Conservation (phyloP, 345 rosid species). For the Eucalyptus pumila region DNA sequence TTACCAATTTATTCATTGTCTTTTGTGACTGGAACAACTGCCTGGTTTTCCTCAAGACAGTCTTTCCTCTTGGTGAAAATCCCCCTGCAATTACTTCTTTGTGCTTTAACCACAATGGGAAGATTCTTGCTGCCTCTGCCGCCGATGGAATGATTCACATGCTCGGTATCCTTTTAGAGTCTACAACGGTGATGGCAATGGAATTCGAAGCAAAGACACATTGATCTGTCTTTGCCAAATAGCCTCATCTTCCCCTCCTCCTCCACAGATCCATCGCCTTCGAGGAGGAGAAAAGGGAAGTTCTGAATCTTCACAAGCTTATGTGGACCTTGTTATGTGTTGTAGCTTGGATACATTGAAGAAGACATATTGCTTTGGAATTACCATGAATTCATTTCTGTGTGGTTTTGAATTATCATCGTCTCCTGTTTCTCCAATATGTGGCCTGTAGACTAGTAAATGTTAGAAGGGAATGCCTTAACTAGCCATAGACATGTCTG, state of each 20-base stretch:
- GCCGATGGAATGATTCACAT: constrained; percentile 75
- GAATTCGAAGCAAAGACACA: background rate
- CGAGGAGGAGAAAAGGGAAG: background rate
- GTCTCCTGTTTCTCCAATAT: background rate
- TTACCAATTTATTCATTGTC: background rate
- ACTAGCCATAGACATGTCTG: constrained; percentile 51
- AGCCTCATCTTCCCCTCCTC: background rate
- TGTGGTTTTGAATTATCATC: background rate
- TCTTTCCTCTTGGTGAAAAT: constrained; percentile 71
- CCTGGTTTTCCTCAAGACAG: constrained; percentile 43
- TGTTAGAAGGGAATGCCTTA: constrained; percentile 12
- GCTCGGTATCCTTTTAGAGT: constrained; percentile 59
- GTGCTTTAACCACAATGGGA: constrained; percentile 70
- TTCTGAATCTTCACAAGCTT: background rate
- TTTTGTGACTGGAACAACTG: background rate
- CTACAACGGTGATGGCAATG: background rate
- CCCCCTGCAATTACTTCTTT: constrained; percentile 69
- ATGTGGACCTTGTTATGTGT: background rate
- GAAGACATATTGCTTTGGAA: background rate
- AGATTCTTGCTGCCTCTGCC: constrained; percentile 68
- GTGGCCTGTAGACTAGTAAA: background rate
- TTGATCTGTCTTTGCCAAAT: background rate
- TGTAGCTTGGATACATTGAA: background rate
- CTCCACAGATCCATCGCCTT: background rate
- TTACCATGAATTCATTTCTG: background rate